Base-by-base conservation (phyloP, 164 flowering plant species). In the Dillenia suffruticosa region DNA sequence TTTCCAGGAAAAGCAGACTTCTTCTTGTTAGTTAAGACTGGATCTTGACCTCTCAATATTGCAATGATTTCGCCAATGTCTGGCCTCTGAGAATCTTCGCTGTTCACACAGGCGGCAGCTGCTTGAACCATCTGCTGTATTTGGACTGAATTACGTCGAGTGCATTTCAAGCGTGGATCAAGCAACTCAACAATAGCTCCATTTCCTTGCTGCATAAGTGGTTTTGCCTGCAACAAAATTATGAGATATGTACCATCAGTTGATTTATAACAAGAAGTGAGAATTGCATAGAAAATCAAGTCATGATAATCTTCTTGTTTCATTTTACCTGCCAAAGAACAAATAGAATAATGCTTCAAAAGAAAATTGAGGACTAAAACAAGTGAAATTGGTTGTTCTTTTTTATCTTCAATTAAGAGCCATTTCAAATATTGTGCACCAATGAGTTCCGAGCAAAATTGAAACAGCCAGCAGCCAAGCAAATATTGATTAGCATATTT, bases 61-160 rank as follows among this genome's bases (percentile, higher is more conserved):
- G 81, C 51, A 26, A 86, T 63, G 12, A 88, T 75, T 64, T 82
- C 81, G 17, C 70, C 44, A 12, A 92, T 88, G 65, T 70, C 65
- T 0, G 92, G 91, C 63, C 98, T 76, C 46, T 79, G 63, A 2
- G 86, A 76, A 69, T 92, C 98, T 73, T 92, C 96, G 17, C 63
- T 78, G 63, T 65, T 78, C 46, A 86, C 59, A 63, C 96, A 92
- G 12, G 89, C 82, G 46, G 77, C 76, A 16, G 92, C 95, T 26
- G 98, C 95, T 66, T 78, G 78, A 59, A 77, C 75, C 92, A 84
- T 76, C 43, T 71, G 77, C 3, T 71, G 51, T 54, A 87, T 76
- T 51, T 82, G 84, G 55, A 47, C 66, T 58, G 74, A 71, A 58
- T 76, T 74, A 47, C 67, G 77, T 2, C 53, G 46, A 14, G 78